Conservation (phyloP, 2,329 filamentous ascomycete genomes). For the Aureobasidium zeae region DNA sequence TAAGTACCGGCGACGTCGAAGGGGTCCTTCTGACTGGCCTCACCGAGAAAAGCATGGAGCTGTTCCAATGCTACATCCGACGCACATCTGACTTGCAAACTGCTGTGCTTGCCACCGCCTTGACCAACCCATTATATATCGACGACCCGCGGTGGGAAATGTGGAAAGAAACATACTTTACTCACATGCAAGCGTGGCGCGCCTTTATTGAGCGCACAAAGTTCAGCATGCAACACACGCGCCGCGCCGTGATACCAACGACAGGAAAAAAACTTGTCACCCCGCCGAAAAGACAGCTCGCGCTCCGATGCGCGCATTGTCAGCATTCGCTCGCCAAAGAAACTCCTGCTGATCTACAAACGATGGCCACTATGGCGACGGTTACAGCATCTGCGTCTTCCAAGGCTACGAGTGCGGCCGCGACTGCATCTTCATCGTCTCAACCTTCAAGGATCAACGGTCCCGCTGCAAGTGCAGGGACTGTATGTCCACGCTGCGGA, state of each 20-base stretch:
- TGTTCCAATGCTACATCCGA: conserved; percentile 66
- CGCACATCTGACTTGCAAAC: conserved; percentile 73
- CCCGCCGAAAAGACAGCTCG: conserved; percentile 58
- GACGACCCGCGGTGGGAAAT: conserved; percentile 65
- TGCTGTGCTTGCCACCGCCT: conserved; percentile 63
- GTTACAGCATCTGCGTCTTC: no score
- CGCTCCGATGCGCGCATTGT: conserved; percentile 69
- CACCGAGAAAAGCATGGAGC: conserved; percentile 60
- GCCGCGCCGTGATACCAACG: conserved; percentile 53
- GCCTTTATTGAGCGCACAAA: conserved; percentile 65
- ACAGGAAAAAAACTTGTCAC: conserved; percentile 55
- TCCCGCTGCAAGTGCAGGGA: conserved; percentile 32
- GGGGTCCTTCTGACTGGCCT: conserved; percentile 71
- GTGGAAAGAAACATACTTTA: conserved; percentile 68
- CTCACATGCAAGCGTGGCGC: conserved; percentile 60
- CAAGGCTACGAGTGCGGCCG: no score
- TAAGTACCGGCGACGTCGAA: conserved; percentile 61
- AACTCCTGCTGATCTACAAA: no score
- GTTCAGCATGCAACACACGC: conserved; percentile 69
- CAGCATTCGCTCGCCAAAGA: conserved; percentile 46
- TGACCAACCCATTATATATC: conserved; percentile 66
- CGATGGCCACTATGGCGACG: no score
- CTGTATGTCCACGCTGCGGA: conserved; percentile 53
- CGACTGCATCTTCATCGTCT: no score
- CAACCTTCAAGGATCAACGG: no score